A percentile compares a stretch with the other conserved stretches of the same genome.
Evolutionary conservation across 768 basidiomycete species (phyloP).

Genomic region (Suillus decipiens): DNA sequence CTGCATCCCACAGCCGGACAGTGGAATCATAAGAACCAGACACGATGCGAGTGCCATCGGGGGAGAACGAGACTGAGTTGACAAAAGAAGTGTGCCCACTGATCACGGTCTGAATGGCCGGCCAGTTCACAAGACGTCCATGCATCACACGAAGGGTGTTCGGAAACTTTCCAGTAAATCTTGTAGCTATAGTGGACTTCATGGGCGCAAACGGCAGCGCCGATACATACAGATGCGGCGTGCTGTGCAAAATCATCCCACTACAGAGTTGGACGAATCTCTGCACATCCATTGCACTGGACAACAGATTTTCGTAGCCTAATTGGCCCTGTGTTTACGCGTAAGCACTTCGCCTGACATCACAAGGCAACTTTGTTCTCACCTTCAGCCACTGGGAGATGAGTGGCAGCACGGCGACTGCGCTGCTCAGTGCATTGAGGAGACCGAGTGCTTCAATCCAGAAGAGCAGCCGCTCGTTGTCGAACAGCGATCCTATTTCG

Average conservation of each 20-base stretch:
- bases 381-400: background rate
- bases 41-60: no score
- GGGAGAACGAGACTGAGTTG: no score
- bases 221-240: slow-evolving; percentile 27
- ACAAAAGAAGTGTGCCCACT: slow-evolving; percentile 21
- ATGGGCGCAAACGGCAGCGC: slow-evolving; percentile 25
- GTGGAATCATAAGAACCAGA: no score
- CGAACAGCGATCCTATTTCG: no score
- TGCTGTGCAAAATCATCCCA: slow-evolving; percentile 17
- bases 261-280: slow-evolving; percentile 19
- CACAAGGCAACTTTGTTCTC: background rate
- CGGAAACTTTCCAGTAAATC: no score
- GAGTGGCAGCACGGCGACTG: background rate
- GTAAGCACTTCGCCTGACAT: background rate
- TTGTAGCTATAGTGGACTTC: slow-evolving; percentile 31
- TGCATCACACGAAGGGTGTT: no score
- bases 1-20: no score
- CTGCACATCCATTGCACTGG: slow-evolving; percentile 10
- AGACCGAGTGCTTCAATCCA: no score
- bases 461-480: no score
- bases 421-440: no score
- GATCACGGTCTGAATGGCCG: no score
- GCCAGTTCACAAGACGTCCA: no score
- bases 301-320: background rate
- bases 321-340: background rate